These are phyloP conservation scores for Zygosaccharomyces bisporus DNA, from an alignment of 805 yeast genomes.

Conservation along the genomic window DNA sequence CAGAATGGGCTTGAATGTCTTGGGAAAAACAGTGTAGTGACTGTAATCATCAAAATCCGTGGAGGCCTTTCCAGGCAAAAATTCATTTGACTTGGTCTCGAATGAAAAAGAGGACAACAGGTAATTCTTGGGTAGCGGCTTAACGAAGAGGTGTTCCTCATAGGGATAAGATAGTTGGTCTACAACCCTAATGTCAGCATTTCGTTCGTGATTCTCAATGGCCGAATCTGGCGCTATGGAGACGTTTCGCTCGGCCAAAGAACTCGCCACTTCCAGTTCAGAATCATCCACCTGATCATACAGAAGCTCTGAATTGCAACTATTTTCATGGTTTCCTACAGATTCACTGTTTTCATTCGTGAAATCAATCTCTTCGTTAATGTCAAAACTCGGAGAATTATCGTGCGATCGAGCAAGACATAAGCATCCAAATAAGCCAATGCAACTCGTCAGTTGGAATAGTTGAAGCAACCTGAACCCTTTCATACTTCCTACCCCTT, in stretches of 20 bases:
- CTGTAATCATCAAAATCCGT: conserved; percentile 26
- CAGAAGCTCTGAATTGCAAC: conserved; percentile 2
- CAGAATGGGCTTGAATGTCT: conserved; percentile 72
- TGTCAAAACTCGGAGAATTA: conserved; percentile 4
- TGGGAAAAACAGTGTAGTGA: conserved; percentile 73
- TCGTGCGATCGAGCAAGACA: neutral
- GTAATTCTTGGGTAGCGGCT: conserved; percentile 71
- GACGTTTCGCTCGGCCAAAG: neutral
- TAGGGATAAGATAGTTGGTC: conserved; percentile 42
- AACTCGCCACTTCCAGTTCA: neutral
- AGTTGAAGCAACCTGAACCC: neutral
- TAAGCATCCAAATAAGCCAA: neutral
- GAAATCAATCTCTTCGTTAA: conserved; percentile 10
- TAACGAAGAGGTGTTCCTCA: conserved; percentile 56
- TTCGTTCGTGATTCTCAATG: neutral
- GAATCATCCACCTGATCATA: neutral
- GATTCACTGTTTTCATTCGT: conserved; percentile 2
- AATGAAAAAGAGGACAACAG: conserved; percentile 70
- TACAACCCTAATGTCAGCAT: neutral
- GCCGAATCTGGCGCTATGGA: neutral
- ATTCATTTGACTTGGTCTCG: conserved; percentile 51
- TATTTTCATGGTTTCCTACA: conserved; percentile 1
- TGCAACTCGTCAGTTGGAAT: conserved; percentile 1
- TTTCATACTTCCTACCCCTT: neutral
- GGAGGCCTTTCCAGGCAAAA: conserved; percentile 27